phyloP scores from a whole-genome alignment of 2,329 filamentous ascomycete genomes.

The Cladosporium sp. region DNA sequence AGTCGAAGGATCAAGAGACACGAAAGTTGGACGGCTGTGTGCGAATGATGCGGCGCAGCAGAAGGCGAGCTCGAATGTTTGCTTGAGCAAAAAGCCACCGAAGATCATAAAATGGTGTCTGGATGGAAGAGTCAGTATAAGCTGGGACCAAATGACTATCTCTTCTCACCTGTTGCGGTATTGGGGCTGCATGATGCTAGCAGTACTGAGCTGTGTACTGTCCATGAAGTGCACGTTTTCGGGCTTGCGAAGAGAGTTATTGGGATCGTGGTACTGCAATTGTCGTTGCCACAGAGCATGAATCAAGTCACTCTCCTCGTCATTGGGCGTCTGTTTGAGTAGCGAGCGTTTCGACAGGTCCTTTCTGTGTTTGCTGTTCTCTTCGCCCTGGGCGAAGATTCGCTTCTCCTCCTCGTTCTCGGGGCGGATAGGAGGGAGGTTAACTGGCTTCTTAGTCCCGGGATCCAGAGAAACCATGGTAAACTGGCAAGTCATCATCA shows the following conservation, averaged over 20 bases:
- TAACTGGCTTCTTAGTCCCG: conserved; percentile 59
- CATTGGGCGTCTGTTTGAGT: conserved; percentile 63
- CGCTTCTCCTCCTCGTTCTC: conserved; percentile 62
- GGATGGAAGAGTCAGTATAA: background rate
- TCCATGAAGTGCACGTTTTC: conserved; percentile 59
- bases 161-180: conserved; percentile 51
- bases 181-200: conserved; percentile 72
- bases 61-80: conserved; percentile 72
- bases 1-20: conserved; percentile 67
- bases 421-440: conserved; percentile 56
- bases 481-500: conserved; percentile 67
- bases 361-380: conserved; percentile 64
- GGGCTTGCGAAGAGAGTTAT: conserved; percentile 50
- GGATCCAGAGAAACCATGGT: conserved; percentile 74
- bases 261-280: conserved; percentile 59
- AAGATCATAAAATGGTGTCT: conserved; percentile 72
- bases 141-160: background rate
- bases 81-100: conserved; percentile 68
- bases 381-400: conserved; percentile 59
- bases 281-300: conserved; percentile 70
- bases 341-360: conserved; percentile 56
- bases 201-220: conserved; percentile 58
- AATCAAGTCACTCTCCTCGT: conserved; percentile 66
- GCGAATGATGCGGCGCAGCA: conserved; percentile 68
- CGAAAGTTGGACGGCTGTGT: conserved; percentile 64